Base-by-base conservation (phyloP, 176 grass and related monocot species). In the Dactylis glomerata region DNA sequence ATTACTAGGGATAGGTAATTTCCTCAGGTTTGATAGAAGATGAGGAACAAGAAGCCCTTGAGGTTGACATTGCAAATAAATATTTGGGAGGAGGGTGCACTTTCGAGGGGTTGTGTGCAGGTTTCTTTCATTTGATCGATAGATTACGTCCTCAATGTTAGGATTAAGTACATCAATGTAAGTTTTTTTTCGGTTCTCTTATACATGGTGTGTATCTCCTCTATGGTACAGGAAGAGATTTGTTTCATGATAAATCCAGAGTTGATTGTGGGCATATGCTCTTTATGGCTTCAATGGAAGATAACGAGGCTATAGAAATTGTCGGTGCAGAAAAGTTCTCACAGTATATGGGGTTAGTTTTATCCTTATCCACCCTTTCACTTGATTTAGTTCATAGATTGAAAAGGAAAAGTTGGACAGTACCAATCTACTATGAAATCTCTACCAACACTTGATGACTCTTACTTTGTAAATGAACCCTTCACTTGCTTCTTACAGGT, bases 41-140 rank as follows among this genome's bases (percentile, higher is more conserved):
- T 74, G 91, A 98, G 75, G 76, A 81, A 52, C 40, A 87, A 81
- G 93, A 95, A 94, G 69, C 96, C 73, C 61, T 95, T 78, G 83
- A 98, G 81, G 93, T 93, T 61, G 96, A 98, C 70, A 95, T 98
- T 86, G 91, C 96, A 86, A 95, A 98, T 94, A 90, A 93, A 68
- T 95, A 89, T 92, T 75, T 98, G 62, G 96, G 96, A 84, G 96
- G 96, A 54, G 96, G n/a, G 96, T 56, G 93, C 96, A 80, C 93
- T 98, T 93, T 82, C 40, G 5, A 83, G 87, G 80, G 96, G 96
- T 50, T 98, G 96, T 76, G 87, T 98, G 83, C 96, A 98, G 96
- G 96, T 98, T 74, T 79, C 57, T 83, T 81, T 88, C 71, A 82
- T 94, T 71, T 68, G 19, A 59, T 88, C 84, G 52, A 12, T 71